These are phyloP conservation scores for Neckera pumila DNA, from an alignment of 225 moss, liverwort and hornwort genomes.

Conservation along the genomic window DNA sequence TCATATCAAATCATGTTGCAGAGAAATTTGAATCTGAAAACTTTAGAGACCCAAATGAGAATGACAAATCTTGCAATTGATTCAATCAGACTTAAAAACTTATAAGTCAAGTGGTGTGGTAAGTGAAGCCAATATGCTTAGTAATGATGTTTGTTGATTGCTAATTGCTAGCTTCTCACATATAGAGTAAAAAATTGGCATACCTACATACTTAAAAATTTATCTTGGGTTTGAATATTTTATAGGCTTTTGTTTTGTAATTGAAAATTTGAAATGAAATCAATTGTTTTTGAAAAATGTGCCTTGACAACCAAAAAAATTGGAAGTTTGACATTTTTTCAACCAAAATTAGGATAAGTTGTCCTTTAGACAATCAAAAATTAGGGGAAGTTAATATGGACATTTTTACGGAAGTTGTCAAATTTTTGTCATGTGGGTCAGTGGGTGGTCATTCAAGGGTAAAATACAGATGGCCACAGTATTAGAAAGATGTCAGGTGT, in stretches of 20 bases:
- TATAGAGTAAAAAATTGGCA: not conserved
- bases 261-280: not conserved
- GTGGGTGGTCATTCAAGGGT: not conserved
- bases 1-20: no score
- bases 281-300: not conserved
- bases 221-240: not conserved
- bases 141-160: not conserved
- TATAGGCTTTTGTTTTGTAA: not conserved
- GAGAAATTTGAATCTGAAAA: not conserved
- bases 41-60: not conserved
- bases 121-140: not conserved
- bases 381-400: not conserved
- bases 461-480: not conserved
- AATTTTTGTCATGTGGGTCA: not conserved
- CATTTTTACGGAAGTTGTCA: not conserved
- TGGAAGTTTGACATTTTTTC: not conserved
- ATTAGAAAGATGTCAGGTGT: not conserved
- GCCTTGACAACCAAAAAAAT: not conserved
- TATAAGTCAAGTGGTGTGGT: fast-evolving
- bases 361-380: not conserved
- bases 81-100: not conserved
- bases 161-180: fast-evolving
- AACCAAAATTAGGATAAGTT: not conserved
- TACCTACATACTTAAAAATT: not conserved
- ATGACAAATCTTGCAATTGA: not conserved